A percentile compares a stretch with the other conserved stretches of the same genome.
phyloP scores from a whole-genome alignment of 768 basidiomycete species.

The Mycena venus region DNA sequence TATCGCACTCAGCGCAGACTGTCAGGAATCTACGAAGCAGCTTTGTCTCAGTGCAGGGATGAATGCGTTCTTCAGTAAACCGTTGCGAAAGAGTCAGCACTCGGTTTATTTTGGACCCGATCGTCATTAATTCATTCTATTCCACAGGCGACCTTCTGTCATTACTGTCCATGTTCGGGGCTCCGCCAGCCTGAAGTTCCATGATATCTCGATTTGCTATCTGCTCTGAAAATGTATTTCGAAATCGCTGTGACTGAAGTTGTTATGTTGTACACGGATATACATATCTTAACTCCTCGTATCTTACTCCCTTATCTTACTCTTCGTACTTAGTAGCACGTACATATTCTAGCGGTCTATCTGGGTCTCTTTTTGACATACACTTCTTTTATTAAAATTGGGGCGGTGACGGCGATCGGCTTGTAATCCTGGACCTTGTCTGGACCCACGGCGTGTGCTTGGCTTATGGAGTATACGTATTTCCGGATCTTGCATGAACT shows the following conservation, averaged over 20 bases:
- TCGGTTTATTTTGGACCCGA: neutral
- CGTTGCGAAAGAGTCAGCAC: constrained; percentile 68
- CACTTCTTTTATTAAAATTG: too few species aligned
- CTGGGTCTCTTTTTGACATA: too few species aligned
- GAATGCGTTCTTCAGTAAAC: constrained; percentile 84
- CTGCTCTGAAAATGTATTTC: too few species aligned
- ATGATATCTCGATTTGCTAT: constrained; percentile 7
- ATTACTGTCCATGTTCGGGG: constrained; percentile 68
- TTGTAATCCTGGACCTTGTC: neutral
- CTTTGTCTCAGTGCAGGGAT: constrained; percentile 85
- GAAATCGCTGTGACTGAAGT: neutral
- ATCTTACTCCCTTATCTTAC: too few species aligned
- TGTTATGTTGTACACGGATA: neutral
- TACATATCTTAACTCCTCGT: neutral
- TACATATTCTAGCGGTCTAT: too few species aligned
- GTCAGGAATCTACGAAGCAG: constrained; percentile 82
- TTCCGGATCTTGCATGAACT: constrained; percentile 10
- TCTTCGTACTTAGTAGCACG: too few species aligned
- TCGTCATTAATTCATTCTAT: neutral
- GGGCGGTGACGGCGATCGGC: neutral
- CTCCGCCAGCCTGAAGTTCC: constrained; percentile 34
- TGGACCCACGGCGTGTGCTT: too few species aligned
- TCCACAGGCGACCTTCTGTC: constrained; percentile 64
- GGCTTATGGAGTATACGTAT: too few species aligned
- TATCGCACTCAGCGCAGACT: constrained; percentile 81